A percentile compares a stretch with the other conserved stretches of the same genome.
Evolutionary conservation across 768 basidiomycete species (phyloP).

Genomic region (Neoboletus magnificus): DNA sequence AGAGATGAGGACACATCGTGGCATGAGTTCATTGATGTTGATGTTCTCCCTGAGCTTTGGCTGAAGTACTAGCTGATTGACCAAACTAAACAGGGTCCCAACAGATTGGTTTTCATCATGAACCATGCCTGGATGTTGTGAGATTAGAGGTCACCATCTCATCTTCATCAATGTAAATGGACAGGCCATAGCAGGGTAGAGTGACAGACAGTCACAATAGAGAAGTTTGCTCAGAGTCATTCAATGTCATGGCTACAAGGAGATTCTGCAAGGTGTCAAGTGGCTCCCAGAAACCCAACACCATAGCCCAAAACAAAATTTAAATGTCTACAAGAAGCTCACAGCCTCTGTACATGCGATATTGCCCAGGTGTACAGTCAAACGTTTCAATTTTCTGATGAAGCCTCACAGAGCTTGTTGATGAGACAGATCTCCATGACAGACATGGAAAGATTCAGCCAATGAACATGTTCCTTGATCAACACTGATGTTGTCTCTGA

Average conservation of each 20-base stretch:
- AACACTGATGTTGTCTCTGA: conserved; percentile 3
- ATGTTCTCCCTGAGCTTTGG: conserved; percentile 4
- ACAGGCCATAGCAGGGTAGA: conserved; percentile 39
- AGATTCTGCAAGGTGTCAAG: conserved; percentile 14
- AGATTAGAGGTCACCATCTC: conserved; percentile 37
- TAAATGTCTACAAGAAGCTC: conserved; percentile 22
- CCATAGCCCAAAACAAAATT: conserved; percentile 22
- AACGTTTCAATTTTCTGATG: conserved; percentile 22
- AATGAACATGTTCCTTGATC: conserved; percentile 21
- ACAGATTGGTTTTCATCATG: conserved; percentile 38
- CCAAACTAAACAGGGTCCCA: conserved; percentile 44
- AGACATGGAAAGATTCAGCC: conserved; percentile 21
- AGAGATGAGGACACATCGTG: conserved; percentile 36
- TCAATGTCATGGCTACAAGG: conserved; percentile 7
- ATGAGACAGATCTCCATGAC: conserved; percentile 26
- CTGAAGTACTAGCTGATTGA: conserved; percentile 38
- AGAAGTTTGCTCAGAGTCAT: not conserved
- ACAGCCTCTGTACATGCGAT: not conserved
- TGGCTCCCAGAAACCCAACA: conserved; percentile 11
- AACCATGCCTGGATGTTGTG: conserved; percentile 38
- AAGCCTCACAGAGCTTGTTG: conserved; percentile 14
- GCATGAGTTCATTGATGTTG: not conserved
- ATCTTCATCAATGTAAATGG: conserved; percentile 35
- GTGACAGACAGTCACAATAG: conserved; percentile 21
- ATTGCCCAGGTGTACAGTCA: not conserved